Conservation (phyloP, 805 yeast genomes). For the Zygoascus biomembranicola region DNA sequence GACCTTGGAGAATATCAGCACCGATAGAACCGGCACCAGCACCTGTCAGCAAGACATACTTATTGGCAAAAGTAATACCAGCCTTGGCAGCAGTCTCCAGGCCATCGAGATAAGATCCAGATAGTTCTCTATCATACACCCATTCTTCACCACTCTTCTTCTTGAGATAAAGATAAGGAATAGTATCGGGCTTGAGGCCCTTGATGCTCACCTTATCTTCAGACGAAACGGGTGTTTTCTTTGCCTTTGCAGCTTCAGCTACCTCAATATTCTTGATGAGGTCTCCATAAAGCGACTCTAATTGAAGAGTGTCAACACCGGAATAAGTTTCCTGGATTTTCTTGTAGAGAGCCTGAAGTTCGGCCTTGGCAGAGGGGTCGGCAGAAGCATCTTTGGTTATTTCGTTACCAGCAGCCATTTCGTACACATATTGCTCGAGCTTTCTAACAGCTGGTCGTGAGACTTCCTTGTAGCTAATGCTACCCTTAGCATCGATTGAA, state of each 20-base stretch:
- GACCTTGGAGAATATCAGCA: constrained; percentile 91
- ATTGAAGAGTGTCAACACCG: constrained; percentile 39
- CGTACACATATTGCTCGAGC: constrained; percentile 88
- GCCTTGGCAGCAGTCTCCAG: constrained; percentile 90
- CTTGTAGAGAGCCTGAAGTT: constrained; percentile 72
- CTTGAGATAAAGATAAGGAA: constrained; percentile 92
- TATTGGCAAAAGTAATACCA: constrained; percentile 84
- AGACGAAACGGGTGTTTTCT: constrained; percentile 40
- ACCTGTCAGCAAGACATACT: constrained; percentile 89
- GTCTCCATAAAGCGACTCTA: constrained; percentile 32
- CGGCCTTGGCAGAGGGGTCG: constrained; percentile 54
- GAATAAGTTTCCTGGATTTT: constrained; percentile 68
- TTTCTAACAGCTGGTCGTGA: constrained; percentile 88
- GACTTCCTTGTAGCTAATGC: constrained; percentile 72
- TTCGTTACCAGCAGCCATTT: constrained; percentile 93
- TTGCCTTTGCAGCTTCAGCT: constrained; percentile 48
- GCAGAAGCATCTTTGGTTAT: constrained; percentile 65
- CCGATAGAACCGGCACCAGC: constrained; percentile 99
- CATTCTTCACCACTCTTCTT: constrained; percentile 67
- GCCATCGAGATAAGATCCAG: constrained; percentile 77
- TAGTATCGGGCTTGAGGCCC: constrained; percentile 37
- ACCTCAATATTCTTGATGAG: constrained; percentile 25
- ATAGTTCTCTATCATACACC: constrained; percentile 72
- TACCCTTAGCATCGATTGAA: constrained; percentile 79
- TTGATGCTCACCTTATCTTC: constrained; percentile 15